Evolutionary conservation across 208 protist genomes (phyloP), one percentile per base, ranked within the genome.

Genomic region (Acanthamoeba castellanii): DNA sequence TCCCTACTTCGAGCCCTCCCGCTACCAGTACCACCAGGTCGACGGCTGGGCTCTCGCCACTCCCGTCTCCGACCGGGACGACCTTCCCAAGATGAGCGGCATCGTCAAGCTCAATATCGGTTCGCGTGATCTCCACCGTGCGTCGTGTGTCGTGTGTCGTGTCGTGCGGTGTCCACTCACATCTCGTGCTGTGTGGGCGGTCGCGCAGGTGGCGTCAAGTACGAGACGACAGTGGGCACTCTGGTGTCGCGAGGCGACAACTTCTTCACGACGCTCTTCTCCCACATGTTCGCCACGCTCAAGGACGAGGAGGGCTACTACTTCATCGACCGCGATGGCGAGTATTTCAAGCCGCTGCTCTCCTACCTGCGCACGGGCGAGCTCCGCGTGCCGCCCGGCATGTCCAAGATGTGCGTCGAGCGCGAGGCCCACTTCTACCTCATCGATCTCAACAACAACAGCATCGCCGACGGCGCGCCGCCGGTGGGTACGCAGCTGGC

Each of bases 251-350:
- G 88, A n/a, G 88, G 88, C 22, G 70, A 93, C n/a, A 93, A 93
- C 47, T 93, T 93, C 47, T 93, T 93, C 70, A 93, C 88, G 16
- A 64, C 88, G 7, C 70, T 93, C 37, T 61, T 93, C 45, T 93
- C 88, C 50, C 37, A 61, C 59, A 93, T 76, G 70, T 82, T 93
- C 64, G 20, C 59, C 22, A 50, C 88, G 11, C 16, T 61, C 25
- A 76, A 64, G 27, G 88, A 93, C 52, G 88, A 93, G 45, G 88
- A 93, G 27, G 88, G 88, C 45, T 61, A 76, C 70, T 93, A 93
- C 64, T 93, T 93, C 47, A 93, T 93, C 47, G 88, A 93, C 88
- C 64, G 88, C 27, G 88, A 93, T 13, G 68, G 68, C 27, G 47
- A 93, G 47, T 82, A 84, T 18, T 93, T 93, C 88, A 61, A 93